Evolutionary conservation across 495 filamentous ascomycete species (phyloP).

Genomic region (Letharia columbiana): DNA sequence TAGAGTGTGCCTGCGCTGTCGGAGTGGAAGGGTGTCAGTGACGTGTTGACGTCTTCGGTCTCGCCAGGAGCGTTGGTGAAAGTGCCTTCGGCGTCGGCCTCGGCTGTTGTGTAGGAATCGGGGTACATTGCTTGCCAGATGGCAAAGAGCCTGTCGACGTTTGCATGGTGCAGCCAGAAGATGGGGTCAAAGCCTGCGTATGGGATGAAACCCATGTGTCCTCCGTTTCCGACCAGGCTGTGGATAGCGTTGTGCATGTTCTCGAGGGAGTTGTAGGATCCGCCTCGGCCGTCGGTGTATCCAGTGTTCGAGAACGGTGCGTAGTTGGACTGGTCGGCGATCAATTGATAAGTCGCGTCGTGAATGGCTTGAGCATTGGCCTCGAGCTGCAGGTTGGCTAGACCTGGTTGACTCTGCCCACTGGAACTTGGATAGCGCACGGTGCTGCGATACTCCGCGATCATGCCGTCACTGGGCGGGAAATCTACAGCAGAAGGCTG

Average conservation of each 20-base stretch:
- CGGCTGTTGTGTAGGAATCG: conserved; percentile 30
- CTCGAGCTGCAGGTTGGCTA: conserved; percentile 20
- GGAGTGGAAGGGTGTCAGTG: conserved; percentile 38
- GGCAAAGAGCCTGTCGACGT: conserved; percentile 57
- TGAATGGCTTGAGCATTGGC: conserved; percentile 24
- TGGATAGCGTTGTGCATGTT: conserved; percentile 57
- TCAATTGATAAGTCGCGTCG: conserved; percentile 19
- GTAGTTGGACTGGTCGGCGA: conserved; percentile 22
- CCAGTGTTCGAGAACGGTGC: conserved; percentile 25
- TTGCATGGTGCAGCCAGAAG: conserved; percentile 58
- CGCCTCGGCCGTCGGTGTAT: conserved; percentile 17
- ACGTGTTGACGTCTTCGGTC: conserved; percentile 29
- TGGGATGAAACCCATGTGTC: conserved; percentile 52
- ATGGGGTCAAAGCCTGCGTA: conserved; percentile 67
- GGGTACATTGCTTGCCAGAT: conserved; percentile 66
- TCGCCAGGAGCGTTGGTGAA: conserved; percentile 42
- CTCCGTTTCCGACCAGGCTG: conserved; percentile 43
- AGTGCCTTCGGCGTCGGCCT: conserved; percentile 37
- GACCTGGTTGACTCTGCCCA: conserved; percentile 21
- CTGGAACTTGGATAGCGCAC: conserved; percentile 21
- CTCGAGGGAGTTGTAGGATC: conserved; percentile 19
- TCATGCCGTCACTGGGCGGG: conserved; percentile 18
- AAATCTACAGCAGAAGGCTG: conserved; percentile 25
- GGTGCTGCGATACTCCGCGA: conserved; percentile 18
- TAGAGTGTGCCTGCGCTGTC: neutral